These are phyloP conservation scores for Zizania latifolia DNA, from an alignment of 176 grass and related monocot species.

Conservation along the genomic window DNA sequence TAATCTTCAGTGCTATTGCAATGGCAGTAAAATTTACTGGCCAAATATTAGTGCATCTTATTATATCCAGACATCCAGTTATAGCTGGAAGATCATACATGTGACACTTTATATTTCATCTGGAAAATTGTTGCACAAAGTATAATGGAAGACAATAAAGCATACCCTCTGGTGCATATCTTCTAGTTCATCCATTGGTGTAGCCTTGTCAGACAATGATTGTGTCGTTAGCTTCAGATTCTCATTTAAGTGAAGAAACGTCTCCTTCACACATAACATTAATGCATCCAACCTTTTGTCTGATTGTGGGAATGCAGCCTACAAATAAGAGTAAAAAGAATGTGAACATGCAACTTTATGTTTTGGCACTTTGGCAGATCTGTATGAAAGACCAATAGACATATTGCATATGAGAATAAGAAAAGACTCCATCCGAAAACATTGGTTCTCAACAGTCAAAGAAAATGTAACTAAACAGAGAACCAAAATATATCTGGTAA, in stretches of 20 bases:
- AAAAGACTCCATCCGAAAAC: not conserved
- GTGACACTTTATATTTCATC: not conserved
- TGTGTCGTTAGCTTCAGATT: conserved; percentile 82
- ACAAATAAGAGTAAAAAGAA: conserved; percentile 24
- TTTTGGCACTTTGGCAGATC: not conserved
- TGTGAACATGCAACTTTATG: not conserved
- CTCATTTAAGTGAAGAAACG: conserved; percentile 72
- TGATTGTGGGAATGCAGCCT: conserved; percentile 85
- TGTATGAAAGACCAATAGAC: conserved; percentile 8
- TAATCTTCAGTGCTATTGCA: not conserved
- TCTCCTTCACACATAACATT: conserved; percentile 91
- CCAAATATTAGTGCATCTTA: not conserved
- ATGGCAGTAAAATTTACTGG: not conserved
- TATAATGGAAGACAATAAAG: conserved; percentile 30
- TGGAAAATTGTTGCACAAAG: not conserved
- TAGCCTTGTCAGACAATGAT: conserved; percentile 87
- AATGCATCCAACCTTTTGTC: conserved; percentile 95
- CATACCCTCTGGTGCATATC: conserved; percentile 92
- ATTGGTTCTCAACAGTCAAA: not conserved
- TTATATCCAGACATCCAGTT: not conserved
- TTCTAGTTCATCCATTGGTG: conserved; percentile 83
- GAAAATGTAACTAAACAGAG: not conserved
- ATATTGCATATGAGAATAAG: not conserved
- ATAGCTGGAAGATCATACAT: not conserved
- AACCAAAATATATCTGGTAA: not conserved